phyloP scores from a whole-genome alignment of 495 filamentous ascomycete genomes.

The Neurospora discreta region DNA sequence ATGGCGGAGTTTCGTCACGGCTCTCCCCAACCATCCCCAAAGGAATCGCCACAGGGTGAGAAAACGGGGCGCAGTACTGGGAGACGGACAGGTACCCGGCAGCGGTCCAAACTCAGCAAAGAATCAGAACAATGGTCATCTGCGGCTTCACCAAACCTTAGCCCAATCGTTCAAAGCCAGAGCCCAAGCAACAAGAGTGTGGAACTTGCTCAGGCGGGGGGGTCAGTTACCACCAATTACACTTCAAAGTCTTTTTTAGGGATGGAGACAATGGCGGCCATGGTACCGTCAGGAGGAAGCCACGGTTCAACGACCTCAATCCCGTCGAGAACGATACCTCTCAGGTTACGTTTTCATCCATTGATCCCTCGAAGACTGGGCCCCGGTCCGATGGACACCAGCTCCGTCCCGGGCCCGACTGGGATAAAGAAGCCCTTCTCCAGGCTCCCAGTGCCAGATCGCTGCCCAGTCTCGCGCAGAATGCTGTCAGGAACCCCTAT shows the following conservation, averaged over 20 bases:
- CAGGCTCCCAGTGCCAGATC: background rate
- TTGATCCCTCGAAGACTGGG: slow-evolving; percentile 4
- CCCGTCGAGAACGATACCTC: slow-evolving; percentile 13
- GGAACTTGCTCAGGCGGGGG: background rate
- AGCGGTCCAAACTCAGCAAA: slow-evolving; percentile 27
- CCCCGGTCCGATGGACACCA: background rate
- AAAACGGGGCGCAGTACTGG: slow-evolving; percentile 19
- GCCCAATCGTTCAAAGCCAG: slow-evolving; percentile 35
- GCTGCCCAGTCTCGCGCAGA: background rate
- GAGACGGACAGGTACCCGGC: slow-evolving; percentile 21
- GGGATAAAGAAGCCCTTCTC: background rate
- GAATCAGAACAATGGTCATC: slow-evolving; percentile 37
- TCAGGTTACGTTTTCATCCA: slow-evolving; percentile 6
- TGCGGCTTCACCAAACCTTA: slow-evolving; percentile 33
- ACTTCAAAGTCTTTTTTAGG: slow-evolving; percentile 25
- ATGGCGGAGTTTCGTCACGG: slow-evolving; percentile 1
- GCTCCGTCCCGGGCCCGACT: background rate
- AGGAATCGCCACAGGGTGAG: slow-evolving; percentile 11
- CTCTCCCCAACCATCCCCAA: background rate
- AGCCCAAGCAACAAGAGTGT: slow-evolving; percentile 5
- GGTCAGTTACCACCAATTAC: slow-evolving; percentile 3
- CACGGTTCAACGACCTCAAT: slow-evolving; percentile 21
- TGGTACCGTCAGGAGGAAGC: background rate
- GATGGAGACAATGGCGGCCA: slow-evolving; percentile 8
- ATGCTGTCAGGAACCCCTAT: background rate